phyloP scores from a whole-genome alignment of 1,284 basidiomycete genomes.

The Kalmanozyma brasiliensis region DNA sequence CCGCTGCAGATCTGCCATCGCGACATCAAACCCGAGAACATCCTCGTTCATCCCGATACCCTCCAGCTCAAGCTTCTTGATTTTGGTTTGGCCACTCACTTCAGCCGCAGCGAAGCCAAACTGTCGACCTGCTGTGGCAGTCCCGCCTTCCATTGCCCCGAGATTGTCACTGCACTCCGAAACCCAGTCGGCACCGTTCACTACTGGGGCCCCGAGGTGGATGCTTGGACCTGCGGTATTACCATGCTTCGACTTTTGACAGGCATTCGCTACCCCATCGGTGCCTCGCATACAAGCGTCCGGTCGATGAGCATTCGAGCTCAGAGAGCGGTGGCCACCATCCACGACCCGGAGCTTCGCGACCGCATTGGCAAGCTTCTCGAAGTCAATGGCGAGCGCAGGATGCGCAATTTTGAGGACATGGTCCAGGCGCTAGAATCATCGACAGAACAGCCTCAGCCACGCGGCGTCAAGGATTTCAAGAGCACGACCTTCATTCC shows the following conservation, averaged over 20 bases:
- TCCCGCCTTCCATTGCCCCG: constrained; percentile 72
- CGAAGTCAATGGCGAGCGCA: constrained; percentile 69
- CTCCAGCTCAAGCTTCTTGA: constrained; percentile 71
- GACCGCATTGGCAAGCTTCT: constrained; percentile 70
- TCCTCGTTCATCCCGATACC: constrained; percentile 69
- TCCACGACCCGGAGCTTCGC: constrained; percentile 69
- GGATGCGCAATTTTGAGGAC: constrained; percentile 70
- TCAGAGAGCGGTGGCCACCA: constrained; percentile 69
- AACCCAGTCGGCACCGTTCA: constrained; percentile 71
- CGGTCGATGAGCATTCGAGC: constrained; percentile 70
- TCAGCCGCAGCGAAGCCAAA: constrained; percentile 71
- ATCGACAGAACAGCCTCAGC: constrained; percentile 23
- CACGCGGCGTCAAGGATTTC: constrained; percentile 67
- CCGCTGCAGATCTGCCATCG: constrained; percentile 72
- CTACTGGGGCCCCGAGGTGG: constrained; percentile 72
- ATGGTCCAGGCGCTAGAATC: constrained; percentile 49
- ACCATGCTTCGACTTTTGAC: constrained; percentile 72
- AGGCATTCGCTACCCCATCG: constrained; percentile 72
- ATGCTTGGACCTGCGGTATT: constrained; percentile 73
- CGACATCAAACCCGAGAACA: constrained; percentile 72
- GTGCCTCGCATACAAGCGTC: constrained; percentile 70
- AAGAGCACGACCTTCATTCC: constrained; percentile 71
- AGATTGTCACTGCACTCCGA: constrained; percentile 71
- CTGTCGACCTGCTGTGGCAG: constrained; percentile 73
- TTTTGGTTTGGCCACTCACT: constrained; percentile 73